phyloP scores from a whole-genome alignment of 163 green algal species.

The Scenedesmus sp. region DNA sequence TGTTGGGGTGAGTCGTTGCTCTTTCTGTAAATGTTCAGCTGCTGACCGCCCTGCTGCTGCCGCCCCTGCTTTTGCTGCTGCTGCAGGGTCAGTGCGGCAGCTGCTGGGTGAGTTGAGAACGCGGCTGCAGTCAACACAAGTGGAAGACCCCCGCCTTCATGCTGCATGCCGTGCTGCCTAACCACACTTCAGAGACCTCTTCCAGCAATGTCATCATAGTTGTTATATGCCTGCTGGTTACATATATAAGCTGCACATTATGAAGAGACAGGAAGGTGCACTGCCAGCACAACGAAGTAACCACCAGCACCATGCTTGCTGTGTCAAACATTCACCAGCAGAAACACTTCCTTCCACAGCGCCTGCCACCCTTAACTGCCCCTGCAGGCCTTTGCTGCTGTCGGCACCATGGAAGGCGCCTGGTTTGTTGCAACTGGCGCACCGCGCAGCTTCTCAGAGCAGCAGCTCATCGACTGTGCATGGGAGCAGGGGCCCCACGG shows the following conservation, averaged over 20 bases:
- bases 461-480: conserved; percentile 88
- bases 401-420: conserved; percentile 58
- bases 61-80: neutral
- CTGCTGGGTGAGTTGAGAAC: conserved; percentile 11
- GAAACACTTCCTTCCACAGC: too few species aligned
- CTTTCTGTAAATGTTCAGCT: neutral
- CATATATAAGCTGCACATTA: too few species aligned
- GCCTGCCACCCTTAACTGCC: neutral
- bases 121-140: neutral
- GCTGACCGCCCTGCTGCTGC: neutral
- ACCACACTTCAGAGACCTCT: neutral
- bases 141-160: neutral
- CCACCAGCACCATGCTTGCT: too few species aligned
- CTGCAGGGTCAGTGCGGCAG: conserved; percentile 25
- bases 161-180: too few species aligned
- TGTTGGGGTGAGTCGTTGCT: neutral
- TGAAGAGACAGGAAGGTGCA: too few species aligned
- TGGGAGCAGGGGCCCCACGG: conserved; percentile 70
- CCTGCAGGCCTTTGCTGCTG: conserved; percentile 56
- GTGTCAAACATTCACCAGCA: too few species aligned
- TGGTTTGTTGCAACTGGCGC: conserved; percentile 53
- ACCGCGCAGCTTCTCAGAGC: conserved; percentile 77
- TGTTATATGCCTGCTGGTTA: too few species aligned
- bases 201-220: too few species aligned
- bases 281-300: too few species aligned